A percentile compares a stretch with the other conserved stretches of the same genome.
Evolutionary conservation across 805 yeast genomes (phyloP).

Genomic region (Hanseniaspora meyeri): DNA sequence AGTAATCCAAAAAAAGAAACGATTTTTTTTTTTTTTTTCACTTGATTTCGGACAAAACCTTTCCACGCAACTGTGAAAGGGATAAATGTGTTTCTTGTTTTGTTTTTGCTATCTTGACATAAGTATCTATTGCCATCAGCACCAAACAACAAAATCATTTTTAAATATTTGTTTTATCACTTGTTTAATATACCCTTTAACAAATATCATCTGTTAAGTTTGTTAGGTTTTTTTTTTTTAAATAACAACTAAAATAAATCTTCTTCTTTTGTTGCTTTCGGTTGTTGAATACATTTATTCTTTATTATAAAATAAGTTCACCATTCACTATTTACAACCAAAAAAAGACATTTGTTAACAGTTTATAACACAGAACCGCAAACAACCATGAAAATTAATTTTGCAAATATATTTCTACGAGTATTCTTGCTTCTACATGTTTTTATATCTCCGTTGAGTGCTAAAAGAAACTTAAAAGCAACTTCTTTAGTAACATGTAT

Average conservation of each 20-base stretch:
- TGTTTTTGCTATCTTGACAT: no score
- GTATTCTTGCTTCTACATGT: background rate
- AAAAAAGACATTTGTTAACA: no score
- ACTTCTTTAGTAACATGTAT: conserved; percentile 77
- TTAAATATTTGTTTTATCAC: background rate
- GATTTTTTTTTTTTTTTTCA: background rate
- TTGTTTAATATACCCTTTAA: no score
- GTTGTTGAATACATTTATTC: background rate
- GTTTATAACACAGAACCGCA: no score
- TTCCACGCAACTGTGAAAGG: no score
- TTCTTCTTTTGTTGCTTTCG: no score
- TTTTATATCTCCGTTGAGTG: conserved; percentile 11
- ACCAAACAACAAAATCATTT: background rate
- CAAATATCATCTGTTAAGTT: background rate
- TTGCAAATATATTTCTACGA: background rate
- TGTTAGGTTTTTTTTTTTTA: no score
- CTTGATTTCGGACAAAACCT: background rate
- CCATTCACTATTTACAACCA: background rate
- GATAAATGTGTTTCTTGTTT: no score
- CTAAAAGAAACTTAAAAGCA: conserved; percentile 39
- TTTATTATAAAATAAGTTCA: background rate
- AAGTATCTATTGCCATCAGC: background rate
- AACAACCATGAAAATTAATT: background rate
- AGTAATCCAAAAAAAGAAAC: no score
- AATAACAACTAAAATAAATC: no score